These are phyloP conservation scores for Ustilago vetiveriae DNA, from an alignment of 1,284 basidiomycete genomes.

Conservation along the genomic window DNA sequence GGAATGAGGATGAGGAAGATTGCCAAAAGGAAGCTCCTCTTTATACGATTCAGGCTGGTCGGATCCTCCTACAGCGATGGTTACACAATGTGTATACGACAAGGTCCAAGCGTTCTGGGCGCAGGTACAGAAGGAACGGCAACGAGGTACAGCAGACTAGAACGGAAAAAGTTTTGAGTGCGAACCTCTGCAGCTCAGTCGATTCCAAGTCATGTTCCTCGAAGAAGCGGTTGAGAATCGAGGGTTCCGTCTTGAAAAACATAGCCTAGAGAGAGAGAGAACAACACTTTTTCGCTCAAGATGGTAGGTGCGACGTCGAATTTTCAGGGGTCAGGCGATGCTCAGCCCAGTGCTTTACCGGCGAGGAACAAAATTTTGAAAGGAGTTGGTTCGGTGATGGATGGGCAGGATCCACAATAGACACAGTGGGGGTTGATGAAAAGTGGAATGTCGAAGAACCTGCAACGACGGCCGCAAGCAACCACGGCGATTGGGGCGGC, in stretches of 20 bases:
- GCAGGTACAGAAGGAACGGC: not conserved
- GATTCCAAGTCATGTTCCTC: not conserved
- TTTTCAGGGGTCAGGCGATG: not conserved
- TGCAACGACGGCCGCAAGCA: too few relatives aligned
- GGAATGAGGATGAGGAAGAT: not conserved
- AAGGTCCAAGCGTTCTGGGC: too few relatives aligned
- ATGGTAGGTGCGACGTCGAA: not conserved
- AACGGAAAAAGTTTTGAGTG: not conserved
- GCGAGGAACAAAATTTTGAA: not conserved
- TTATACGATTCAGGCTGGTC: conserved; percentile 21
- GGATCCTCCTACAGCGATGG: too few relatives aligned
- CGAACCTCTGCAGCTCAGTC: not conserved
- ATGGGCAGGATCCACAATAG: too few relatives aligned
- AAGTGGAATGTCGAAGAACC: too few relatives aligned
- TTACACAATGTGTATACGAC: too few relatives aligned
- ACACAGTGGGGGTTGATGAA: conserved; percentile 1
- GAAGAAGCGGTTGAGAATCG: not conserved
- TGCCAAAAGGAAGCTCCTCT: not conserved
- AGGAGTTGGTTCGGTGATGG: conserved; percentile 3
- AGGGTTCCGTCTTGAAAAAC: not conserved
- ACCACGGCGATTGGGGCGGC: too few relatives aligned
- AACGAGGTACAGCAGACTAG: too few relatives aligned
- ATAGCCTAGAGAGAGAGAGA: too few relatives aligned
- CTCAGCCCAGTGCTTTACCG: not conserved
- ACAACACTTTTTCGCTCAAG: too few relatives aligned